A percentile compares a stretch with the other conserved stretches of the same genome.
These are phyloP conservation scores for Chytriomyces sp. DNA, from an alignment of 192 early-diverging fungal species.

Conservation along the genomic window DNA sequence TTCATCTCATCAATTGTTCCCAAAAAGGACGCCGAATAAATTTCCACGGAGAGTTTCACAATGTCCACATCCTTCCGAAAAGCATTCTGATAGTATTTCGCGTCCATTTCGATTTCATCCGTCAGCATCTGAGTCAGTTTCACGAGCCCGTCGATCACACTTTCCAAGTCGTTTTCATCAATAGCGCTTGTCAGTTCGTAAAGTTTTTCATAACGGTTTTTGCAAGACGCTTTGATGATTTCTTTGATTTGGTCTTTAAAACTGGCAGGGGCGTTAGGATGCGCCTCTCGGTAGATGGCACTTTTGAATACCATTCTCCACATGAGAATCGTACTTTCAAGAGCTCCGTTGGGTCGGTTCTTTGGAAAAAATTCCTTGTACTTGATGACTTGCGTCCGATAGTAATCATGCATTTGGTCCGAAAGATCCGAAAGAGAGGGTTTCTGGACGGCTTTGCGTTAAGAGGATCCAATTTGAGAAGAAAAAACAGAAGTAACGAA, in stretches of 20 bases:
- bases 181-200: slow-evolving; percentile 54
- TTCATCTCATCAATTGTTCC: slow-evolving; percentile 47
- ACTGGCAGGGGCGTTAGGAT: slow-evolving; percentile 48
- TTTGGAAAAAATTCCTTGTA: slow-evolving; percentile 65
- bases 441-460: slow-evolving; percentile 23
- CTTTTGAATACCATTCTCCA: slow-evolving; percentile 59
- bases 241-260: slow-evolving; percentile 48
- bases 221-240: background rate
- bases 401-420: slow-evolving; percentile 57
- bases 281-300: slow-evolving; percentile 49
- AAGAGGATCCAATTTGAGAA: slow-evolving; percentile 14
- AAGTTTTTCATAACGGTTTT: slow-evolving; percentile 52
- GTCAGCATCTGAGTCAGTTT: slow-evolving; percentile 56
- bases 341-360: slow-evolving; percentile 53
- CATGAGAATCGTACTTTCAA: slow-evolving; percentile 58
- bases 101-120: slow-evolving; percentile 62
- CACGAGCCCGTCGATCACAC: slow-evolving; percentile 53
- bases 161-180: slow-evolving; percentile 56
- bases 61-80: slow-evolving; percentile 60
- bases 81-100: slow-evolving; percentile 54
- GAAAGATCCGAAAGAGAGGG: slow-evolving; percentile 49
- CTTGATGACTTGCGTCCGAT: slow-evolving; percentile 54
- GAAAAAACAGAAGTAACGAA: slow-evolving; percentile 13
- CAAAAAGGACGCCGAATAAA: slow-evolving; percentile 55
- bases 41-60: slow-evolving; percentile 54